Conservation (phyloP, 805 yeast species). For the Tanozyma kutaoensis region DNA sequence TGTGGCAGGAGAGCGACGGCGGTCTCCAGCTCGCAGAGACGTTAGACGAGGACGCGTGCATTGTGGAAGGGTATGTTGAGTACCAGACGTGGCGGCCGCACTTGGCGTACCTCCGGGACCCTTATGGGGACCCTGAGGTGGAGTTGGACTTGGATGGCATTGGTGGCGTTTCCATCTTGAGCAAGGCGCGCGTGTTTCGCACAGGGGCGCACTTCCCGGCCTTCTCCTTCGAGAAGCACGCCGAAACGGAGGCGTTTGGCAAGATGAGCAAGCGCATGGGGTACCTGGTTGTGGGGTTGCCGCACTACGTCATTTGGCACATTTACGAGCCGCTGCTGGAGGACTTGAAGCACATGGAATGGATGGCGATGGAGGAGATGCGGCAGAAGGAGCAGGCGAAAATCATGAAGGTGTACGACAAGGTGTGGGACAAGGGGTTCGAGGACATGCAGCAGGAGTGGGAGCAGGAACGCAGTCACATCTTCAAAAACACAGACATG, state of each 20-base stretch:
- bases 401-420: constrained; percentile 51
- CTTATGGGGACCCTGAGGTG: constrained; percentile 87
- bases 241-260: constrained; percentile 97
- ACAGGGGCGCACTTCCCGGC: constrained; percentile 94
- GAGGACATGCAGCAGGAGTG: constrained; percentile 64
- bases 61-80: constrained; percentile 95
- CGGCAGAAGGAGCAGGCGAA: constrained; percentile 50
- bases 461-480: constrained; percentile 54
- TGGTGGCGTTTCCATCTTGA: constrained; percentile 90
- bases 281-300: constrained; percentile 74
- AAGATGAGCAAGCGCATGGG: constrained; percentile 82
- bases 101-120: constrained; percentile 87
- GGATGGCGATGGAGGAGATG: constrained; percentile 75
- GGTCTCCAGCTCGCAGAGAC: constrained; percentile 63
- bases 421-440: constrained; percentile 68
- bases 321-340: constrained; percentile 89
- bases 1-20: constrained; percentile 80
- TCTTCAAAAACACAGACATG: constrained; percentile 68
- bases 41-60: constrained; percentile 87
- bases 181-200: constrained; percentile 78
- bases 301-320: constrained; percentile 88
- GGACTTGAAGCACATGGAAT: constrained; percentile 77
- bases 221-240: constrained; percentile 89
- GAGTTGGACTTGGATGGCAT: constrained; percentile 93
- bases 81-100: constrained; percentile 98